Percentiles rank a stretch among this genome's conserved stretches.
Conservation (phyloP, 805 yeast genomes). For the Candida coleopterorum region DNA sequence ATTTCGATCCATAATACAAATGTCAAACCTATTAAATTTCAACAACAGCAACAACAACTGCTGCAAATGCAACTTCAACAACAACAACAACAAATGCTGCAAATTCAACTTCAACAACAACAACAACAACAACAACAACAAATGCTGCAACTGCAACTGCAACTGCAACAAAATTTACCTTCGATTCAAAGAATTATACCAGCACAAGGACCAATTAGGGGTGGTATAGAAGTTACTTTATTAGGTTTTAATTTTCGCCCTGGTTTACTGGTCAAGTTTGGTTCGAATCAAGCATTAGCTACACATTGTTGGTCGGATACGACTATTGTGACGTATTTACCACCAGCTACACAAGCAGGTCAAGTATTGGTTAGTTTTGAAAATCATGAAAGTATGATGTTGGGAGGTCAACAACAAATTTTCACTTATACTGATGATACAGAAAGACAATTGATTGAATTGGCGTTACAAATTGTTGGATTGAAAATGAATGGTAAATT, state of each 20-base stretch:
- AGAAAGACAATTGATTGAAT: slow-evolving; percentile 88
- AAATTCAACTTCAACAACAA: no score
- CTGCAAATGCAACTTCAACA: slow-evolving; percentile 9
- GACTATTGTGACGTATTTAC: slow-evolving; percentile 88
- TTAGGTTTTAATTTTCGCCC: slow-evolving; percentile 83
- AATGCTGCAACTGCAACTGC: slow-evolving; percentile 4
- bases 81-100: slow-evolving; percentile 5
- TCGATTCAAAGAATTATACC: slow-evolving; percentile 86
- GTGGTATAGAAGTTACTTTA: slow-evolving; percentile 92
- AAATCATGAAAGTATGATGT: slow-evolving; percentile 35
- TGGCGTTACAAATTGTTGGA: slow-evolving; percentile 95
- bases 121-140: slow-evolving; percentile 6
- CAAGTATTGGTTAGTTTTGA: slow-evolving; percentile 87
- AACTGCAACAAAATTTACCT: slow-evolving; percentile 34
- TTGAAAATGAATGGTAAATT: slow-evolving; percentile 92
- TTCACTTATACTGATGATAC: slow-evolving; percentile 95
- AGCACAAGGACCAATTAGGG: slow-evolving; percentile 90
- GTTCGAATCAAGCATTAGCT: slow-evolving; percentile 70
- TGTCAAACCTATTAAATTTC: slow-evolving; percentile 6
- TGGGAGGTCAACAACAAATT: slow-evolving; percentile 42
- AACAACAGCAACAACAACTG: slow-evolving; percentile 6
- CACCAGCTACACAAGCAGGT: slow-evolving; percentile 87
- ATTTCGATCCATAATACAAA: slow-evolving; percentile 18
- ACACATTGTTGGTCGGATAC: slow-evolving; percentile 96
- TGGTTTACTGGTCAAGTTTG: slow-evolving; percentile 82